Evolutionary conservation across 352 stramenopile species (phyloP), one percentile per base, ranked within the genome.

Genomic region (Phytophthora multivora): DNA sequence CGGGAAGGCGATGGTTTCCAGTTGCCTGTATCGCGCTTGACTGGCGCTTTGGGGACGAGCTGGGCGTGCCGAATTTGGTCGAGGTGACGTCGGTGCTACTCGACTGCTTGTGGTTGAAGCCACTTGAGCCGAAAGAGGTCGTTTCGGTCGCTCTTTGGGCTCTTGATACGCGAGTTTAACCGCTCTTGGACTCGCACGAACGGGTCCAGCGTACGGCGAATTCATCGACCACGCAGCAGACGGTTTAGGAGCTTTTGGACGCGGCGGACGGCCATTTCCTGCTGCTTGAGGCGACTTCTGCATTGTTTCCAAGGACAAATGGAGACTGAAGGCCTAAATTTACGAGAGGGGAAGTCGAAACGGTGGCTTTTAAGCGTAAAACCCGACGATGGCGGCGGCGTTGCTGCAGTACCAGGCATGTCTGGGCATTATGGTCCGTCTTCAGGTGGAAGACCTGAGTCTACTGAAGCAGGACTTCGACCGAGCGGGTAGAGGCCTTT

Each of bases 361-460:
- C 63, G n/a, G 36, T 48, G 39, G 30, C 19, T 58, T 16, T 21
- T 41, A 33, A 36, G 12, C 6, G 12, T 18, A 15, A 15, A 40
- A 40, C 33, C 11, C 16, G 13, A 56, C 19, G 25, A 89, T 88
- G 75, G 72, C 83, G 40, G 80, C 77, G 21, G 81, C 81, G 40
- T 70, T 90, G 66, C 43, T 73, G 51, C 81, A 93, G 66, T 91
- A 89, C 41, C 80, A 90, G 51, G 83, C 85, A 49, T 91, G 85
- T 57, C 53, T 93, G 15, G 83, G 79, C 40, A 91, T 93, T 48
- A 88, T 93, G 77, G 74, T 93, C 60, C 75, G 80, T 7, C 73
- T 93, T 5, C 79, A 86, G 33, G 69, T 93, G 2, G 80, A 90
- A 38, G 84, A 90, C 54, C 38, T 93, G 31, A 78, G 59, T 18